Percentiles rank a stretch among this genome's conserved stretches.
These are phyloP conservation scores for Musa acuminata DNA, from an alignment of 176 grass and related monocot genomes.

Conservation along the genomic window DNA sequence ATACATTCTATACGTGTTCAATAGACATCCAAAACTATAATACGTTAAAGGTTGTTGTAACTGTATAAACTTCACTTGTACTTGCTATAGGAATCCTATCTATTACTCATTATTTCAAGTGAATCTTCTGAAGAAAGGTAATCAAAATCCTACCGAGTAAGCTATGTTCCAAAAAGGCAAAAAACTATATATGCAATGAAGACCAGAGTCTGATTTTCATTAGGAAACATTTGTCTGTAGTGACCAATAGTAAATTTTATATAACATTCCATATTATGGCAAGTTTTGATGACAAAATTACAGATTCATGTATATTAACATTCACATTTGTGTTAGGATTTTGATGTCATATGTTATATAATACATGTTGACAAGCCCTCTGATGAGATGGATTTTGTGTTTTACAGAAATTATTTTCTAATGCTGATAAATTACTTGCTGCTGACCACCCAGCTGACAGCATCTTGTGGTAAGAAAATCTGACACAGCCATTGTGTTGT, in stretches of 20 bases:
- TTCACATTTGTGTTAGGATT: not conserved
- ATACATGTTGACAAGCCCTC: constrained; percentile 6
- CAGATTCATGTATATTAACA: not conserved
- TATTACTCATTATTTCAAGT: too few relatives aligned
- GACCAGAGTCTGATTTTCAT: not conserved
- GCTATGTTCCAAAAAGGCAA: too few relatives aligned
- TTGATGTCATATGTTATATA: constrained; percentile 1
- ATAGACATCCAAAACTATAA: too few relatives aligned
- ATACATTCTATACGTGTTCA: too few relatives aligned
- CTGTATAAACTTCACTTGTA: too few relatives aligned
- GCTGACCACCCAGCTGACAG: constrained; percentile 49
- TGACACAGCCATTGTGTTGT: not conserved
- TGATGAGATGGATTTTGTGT: constrained; percentile 28
- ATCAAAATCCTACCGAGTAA: not conserved
- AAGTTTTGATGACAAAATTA: not conserved
- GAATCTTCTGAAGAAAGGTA: not conserved
- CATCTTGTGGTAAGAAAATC: constrained; percentile 60
- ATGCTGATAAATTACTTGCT: constrained; percentile 62
- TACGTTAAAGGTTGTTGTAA: too few relatives aligned
- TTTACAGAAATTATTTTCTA: constrained; percentile 63
- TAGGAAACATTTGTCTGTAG: not conserved
- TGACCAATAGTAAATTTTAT: not conserved
- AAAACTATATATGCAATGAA: not conserved
- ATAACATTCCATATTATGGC: not conserved
- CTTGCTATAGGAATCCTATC: too few relatives aligned